A percentile compares a stretch with the other conserved stretches of the same genome.
Evolutionary conservation across 345 rosid genomes (phyloP).

Genomic region (Eucalyptus regnans): DNA sequence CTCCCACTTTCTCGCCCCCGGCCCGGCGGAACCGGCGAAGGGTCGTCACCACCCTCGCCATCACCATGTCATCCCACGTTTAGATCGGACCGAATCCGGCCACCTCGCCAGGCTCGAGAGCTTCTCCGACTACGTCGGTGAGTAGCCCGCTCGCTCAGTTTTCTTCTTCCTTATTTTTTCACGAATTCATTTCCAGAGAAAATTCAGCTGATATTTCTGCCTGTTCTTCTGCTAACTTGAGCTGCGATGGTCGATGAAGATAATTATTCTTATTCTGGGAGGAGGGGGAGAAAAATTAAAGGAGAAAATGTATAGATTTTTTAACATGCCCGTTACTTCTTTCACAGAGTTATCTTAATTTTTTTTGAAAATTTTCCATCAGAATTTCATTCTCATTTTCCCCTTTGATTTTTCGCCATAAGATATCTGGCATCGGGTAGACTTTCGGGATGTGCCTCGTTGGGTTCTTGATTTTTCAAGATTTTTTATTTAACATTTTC

Average conservation of each 20-base stretch:
- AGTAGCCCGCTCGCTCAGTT: background rate
- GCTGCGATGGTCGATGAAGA: background rate
- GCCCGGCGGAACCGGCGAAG: background rate
- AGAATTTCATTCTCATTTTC: background rate
- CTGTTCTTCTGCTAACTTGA: background rate
- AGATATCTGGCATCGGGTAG: no score
- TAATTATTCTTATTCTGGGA: background rate
- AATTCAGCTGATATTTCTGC: background rate
- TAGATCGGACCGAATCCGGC: conserved; percentile 41
- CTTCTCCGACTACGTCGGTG: conserved; percentile 81
- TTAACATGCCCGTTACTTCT: background rate
- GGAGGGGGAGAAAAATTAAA: background rate
- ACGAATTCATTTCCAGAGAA: background rate
- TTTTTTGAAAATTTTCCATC: background rate
- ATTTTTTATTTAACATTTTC: background rate
- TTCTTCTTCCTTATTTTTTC: background rate
- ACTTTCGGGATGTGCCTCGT: background rate
- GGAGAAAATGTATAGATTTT: background rate
- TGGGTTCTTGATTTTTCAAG: background rate
- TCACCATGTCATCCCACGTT: conserved; percentile 19
- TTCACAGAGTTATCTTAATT: background rate
- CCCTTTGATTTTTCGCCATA: background rate
- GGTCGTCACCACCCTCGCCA: background rate
- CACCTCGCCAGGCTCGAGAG: conserved; percentile 51
- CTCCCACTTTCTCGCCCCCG: conserved; percentile 5